These are phyloP conservation scores for apple (Malus domestica) DNA, from an alignment of 306 rosid species.

Conservation along the genomic window DNA sequence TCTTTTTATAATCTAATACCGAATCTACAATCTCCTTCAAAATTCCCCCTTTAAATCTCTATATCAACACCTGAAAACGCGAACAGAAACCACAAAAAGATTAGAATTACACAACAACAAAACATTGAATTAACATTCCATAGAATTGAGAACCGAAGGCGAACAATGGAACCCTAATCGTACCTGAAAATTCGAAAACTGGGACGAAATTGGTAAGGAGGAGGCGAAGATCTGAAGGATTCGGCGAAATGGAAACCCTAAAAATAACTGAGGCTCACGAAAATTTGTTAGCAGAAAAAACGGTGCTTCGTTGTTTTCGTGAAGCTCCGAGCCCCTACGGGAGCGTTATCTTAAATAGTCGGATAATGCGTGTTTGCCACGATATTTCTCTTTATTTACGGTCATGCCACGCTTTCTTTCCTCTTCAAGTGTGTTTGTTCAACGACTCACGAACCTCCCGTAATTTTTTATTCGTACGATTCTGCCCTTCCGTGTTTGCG, in stretches of 20 bases:
- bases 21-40: not conserved
- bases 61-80: conserved; percentile 3
- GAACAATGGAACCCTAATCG: not conserved
- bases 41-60: not conserved
- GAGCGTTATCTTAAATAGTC: not conserved
- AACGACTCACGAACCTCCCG: not conserved
- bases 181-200: not conserved
- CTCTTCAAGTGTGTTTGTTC: not conserved
- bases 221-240: not conserved
- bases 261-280: not conserved
- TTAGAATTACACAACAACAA: not conserved
- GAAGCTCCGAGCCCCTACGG: not conserved
- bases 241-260: not conserved
- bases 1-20: not conserved
- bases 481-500: not conserved
- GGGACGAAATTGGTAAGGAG: not conserved
- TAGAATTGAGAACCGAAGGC: not conserved
- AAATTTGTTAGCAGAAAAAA: not conserved
- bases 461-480: not conserved
- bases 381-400: not conserved
- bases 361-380: not conserved
- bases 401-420: not conserved
- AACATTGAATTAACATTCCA: not conserved
- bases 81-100: not conserved
- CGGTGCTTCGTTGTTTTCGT: not conserved